phyloP scores from a whole-genome alignment of 1,284 basidiomycete species.

The Leccinum fallax region DNA sequence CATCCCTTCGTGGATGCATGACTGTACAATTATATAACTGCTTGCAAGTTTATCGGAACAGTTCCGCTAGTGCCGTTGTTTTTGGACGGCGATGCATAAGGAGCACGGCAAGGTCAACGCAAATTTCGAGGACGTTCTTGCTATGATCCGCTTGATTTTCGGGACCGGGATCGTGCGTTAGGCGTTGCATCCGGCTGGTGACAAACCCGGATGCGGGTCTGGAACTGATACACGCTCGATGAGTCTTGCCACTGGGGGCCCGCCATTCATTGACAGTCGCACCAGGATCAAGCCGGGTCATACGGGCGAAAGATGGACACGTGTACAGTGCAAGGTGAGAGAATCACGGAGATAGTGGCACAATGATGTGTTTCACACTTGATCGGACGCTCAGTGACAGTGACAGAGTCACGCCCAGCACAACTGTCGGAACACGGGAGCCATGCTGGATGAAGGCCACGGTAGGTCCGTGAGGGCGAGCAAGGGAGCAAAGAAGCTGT shows the following conservation, averaged over 20 bases:
- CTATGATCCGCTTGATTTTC: not conserved
- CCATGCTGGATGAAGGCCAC: not conserved
- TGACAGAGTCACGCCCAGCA: not conserved
- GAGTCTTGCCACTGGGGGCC: not conserved
- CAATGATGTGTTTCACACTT: constrained; percentile 1
- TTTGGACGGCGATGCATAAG: not conserved
- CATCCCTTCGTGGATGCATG: not conserved
- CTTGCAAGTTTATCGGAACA: not conserved
- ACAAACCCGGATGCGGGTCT: not conserved
- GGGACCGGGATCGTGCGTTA: not conserved
- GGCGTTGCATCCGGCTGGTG: not conserved
- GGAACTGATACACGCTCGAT: not conserved
- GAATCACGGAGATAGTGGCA: not conserved
- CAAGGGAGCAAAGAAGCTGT: not conserved
- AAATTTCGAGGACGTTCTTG: not conserved
- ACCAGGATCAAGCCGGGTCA: constrained; percentile 3
- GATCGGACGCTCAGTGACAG: not conserved
- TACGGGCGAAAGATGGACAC: constrained; percentile 1
- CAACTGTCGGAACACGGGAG: not conserved
- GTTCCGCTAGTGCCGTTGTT: not conserved
- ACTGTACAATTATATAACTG: not conserved
- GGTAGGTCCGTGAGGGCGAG: not conserved
- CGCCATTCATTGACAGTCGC: not conserved
- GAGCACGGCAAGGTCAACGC: not conserved
- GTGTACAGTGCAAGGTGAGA: constrained; percentile 4